Evolutionary conservation across 768 basidiomycete species (phyloP), one percentile per base, ranked within the genome.

Genomic region (Mycena albidolilacea): DNA sequence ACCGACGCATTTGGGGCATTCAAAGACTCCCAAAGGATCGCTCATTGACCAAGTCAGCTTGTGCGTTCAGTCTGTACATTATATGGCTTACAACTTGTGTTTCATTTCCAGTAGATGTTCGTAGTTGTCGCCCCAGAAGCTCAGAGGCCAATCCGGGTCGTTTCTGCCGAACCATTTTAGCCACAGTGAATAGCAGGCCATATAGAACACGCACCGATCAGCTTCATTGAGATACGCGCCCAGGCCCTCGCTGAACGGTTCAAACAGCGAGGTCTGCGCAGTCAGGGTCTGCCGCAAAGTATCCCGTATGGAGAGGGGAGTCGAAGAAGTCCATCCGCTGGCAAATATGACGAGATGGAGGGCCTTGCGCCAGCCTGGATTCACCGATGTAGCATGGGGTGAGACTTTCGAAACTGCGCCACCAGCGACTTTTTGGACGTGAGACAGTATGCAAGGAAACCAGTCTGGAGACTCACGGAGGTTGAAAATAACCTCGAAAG

Each of bases 61-160:
- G 44, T 52, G n/a, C 35, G 17, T 37, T 46, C 9, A 35, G 19
- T 37, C 8, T 17, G 50, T 30, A 69, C 44, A 9, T 41, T 17
- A 41, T 14, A 69, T 43, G n/a, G 63, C 68, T 69, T 35, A 69
- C 64, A 64, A 30, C 35, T 52, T 64, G 8, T 41, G 52, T 50
- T 72, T 72, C 48, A 72, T 62, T 38, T 72, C 67, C 39, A 68
- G 55, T 30, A 72, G 41, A 21, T 50, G 43, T n/a, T 38, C 46
- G 44, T 72, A 72, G 43, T 72, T 72, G 10, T 67, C 66, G 12
- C 71, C 71, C 71, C 71, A 72, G 57, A 72, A 72, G n/a, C 48
- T 68, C 59, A 62, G 58, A 41, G 43, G 67, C 66, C 66, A 72
- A 46, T 72, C 59, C 38, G 65, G 66, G n/a, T 67, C 66, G 38